Conservation (phyloP, 768 basidiomycete species). For the Hericium alpestre region DNA sequence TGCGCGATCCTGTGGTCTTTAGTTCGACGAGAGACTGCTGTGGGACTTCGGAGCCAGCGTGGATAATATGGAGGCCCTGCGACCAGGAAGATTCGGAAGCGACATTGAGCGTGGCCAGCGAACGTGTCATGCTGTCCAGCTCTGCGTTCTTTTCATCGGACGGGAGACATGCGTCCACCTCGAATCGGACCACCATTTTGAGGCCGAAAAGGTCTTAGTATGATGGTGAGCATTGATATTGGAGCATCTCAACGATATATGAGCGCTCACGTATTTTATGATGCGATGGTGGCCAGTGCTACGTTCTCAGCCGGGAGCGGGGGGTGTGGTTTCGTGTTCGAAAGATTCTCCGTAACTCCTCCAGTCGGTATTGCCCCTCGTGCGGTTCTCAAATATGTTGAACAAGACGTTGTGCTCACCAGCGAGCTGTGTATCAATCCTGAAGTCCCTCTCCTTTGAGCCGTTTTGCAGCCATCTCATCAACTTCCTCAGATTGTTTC, state of each 20-base stretch:
- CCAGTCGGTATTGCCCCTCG: constrained; percentile 9
- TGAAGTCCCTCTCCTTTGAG: constrained; percentile 35
- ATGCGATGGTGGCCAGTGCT: constrained; percentile 53
- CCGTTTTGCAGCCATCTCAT: constrained; percentile 37
- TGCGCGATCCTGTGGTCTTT: constrained; percentile 16
- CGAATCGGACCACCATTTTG: constrained; percentile 45
- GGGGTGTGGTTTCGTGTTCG: constrained; percentile 41
- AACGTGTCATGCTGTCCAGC: background rate
- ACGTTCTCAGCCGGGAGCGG: constrained; percentile 38
- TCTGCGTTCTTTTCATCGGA: background rate
- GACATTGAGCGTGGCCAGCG: background rate
- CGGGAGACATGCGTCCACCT: constrained; percentile 31
- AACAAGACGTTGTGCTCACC: constrained; percentile 51
- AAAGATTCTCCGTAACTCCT: constrained; percentile 45
- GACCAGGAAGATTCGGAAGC: too few species aligned
- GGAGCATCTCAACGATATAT: too few species aligned
- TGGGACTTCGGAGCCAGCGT: background rate
- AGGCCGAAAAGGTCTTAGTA: constrained; percentile 47
- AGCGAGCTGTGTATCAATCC: constrained; percentile 61
- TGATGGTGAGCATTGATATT: too few species aligned
- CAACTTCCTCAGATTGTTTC: constrained; percentile 57
- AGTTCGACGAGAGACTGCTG: constrained; percentile 18
- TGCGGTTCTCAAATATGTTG: constrained; percentile 43
- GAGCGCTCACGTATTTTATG: constrained; percentile 40
- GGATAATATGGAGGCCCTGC: background rate